These are phyloP conservation scores for Trypanosoma platydactyli DNA, from an alignment of 208 protist genomes.

Conservation along the genomic window DNA sequence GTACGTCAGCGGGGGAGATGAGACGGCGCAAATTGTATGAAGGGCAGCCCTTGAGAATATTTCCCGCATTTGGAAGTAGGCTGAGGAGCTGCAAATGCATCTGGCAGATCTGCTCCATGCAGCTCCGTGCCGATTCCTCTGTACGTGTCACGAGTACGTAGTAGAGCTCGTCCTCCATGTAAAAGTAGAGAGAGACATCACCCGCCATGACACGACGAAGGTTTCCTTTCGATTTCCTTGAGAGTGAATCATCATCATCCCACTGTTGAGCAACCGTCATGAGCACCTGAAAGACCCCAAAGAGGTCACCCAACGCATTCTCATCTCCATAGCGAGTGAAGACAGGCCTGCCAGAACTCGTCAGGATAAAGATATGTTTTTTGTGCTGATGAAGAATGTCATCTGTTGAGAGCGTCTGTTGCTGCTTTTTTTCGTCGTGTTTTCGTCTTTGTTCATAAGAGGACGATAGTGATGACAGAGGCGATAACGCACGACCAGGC, in stretches of 20 bases:
- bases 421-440: not conserved
- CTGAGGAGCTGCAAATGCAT: conserved; percentile 55
- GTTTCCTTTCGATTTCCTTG: not conserved
- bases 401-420: not conserved
- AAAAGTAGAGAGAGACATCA: conserved; percentile 50
- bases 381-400: conserved; percentile 41
- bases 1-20: conserved; percentile 51
- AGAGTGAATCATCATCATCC: not conserved
- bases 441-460: not conserved
- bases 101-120: conserved; percentile 47
- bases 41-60: conserved; percentile 41
- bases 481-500: not conserved
- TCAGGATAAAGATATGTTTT: conserved; percentile 87
- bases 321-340: conserved; percentile 73
- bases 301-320: conserved; percentile 50
- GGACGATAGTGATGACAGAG: not conserved
- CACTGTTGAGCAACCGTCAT: conserved; percentile 36
- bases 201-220: conserved; percentile 22
- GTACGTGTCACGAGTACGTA: conserved; percentile 54
- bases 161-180: conserved; percentile 44
- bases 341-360: conserved; percentile 82
- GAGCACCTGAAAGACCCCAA: conserved; percentile 72
- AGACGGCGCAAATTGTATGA: conserved; percentile 59
- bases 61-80: conserved; percentile 57
- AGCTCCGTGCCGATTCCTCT: conserved; percentile 27